Conservation (phyloP, 257 asterid genomes). For the Salvia rosmarinus region DNA sequence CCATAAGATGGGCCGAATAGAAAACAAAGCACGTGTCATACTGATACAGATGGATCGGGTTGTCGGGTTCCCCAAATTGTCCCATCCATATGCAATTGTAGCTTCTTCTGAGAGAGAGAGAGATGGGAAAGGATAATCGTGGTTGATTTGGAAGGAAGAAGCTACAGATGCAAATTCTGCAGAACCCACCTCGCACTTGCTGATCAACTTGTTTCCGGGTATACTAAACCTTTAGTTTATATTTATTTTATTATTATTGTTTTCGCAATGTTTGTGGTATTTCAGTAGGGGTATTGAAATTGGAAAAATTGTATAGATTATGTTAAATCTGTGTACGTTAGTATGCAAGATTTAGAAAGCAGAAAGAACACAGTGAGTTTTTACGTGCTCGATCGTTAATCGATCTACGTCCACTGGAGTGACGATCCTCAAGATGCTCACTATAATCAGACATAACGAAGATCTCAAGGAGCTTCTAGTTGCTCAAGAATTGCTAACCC, state of each 20-base stretch:
- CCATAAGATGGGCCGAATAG: background rate
- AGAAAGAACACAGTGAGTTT: no score
- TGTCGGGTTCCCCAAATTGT: background rate
- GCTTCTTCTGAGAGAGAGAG: slow-evolving; percentile 32
- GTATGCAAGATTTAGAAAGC: no score
- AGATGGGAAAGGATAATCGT: slow-evolving; percentile 78
- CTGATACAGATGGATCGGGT: background rate
- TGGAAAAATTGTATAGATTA: no score
- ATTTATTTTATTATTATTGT: background rate
- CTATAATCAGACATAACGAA: no score
- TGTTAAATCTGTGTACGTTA: no score
- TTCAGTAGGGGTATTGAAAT: no score
- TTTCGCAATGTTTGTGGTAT: background rate
- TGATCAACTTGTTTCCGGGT: slow-evolving; percentile 60
- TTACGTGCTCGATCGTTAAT: no score
- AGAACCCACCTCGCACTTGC: slow-evolving; percentile 65
- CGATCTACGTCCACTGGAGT: no score
- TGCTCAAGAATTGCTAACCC: no score
- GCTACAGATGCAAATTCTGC: slow-evolving; percentile 81
- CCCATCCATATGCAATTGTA: background rate
- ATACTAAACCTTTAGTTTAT: background rate
- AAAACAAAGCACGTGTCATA: background rate
- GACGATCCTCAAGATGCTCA: no score
- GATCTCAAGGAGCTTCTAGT: no score
- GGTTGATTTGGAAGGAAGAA: slow-evolving; percentile 69